Evolutionary conservation across 208 protist species (phyloP).

Genomic region (Leishmania arabica): DNA sequence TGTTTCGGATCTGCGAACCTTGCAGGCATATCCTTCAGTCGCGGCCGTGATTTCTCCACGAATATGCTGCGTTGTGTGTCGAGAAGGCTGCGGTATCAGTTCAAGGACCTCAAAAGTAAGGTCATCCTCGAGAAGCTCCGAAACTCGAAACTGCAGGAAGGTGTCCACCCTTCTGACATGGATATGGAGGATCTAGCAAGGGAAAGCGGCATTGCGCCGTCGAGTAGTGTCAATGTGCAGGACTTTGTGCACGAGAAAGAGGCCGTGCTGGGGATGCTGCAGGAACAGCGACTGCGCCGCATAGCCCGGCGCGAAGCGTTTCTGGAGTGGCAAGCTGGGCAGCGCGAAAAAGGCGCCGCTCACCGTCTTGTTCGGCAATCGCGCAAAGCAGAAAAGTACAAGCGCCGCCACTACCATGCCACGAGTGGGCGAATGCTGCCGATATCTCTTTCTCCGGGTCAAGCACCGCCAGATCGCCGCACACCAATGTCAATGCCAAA

Average conservation of each 20-base stretch:
- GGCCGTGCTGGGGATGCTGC: constrained; percentile 48
- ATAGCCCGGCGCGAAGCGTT: constrained; percentile 78
- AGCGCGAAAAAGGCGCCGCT: constrained; percentile 86
- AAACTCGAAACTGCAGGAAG: constrained; percentile 31
- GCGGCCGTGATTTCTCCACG: neutral
- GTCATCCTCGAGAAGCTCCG: constrained; percentile 22
- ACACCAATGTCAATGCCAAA: neutral
- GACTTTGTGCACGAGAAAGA: constrained; percentile 40
- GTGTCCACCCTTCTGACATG: constrained; percentile 32
- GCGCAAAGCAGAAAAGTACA: constrained; percentile 74
- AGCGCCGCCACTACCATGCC: constrained; percentile 75
- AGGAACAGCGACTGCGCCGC: constrained; percentile 57
- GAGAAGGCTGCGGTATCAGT: constrained; percentile 14
- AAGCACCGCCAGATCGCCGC: neutral
- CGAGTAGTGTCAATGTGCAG: constrained; percentile 12
- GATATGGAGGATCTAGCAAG: constrained; percentile 48
- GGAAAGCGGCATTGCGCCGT: constrained; percentile 37
- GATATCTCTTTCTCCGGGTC: constrained; percentile 20
- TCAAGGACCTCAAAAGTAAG: constrained; percentile 37
- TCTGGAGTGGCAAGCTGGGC: constrained; percentile 79
- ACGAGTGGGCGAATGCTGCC: constrained; percentile 59
- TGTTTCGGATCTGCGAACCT: neutral
- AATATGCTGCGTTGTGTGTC: constrained; percentile 24
- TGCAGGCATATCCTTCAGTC: neutral
- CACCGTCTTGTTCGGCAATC: constrained; percentile 71